Evolutionary conservation across 208 protist genomes (phyloP).

Genomic region (Acanthamoeba royreba): DNA sequence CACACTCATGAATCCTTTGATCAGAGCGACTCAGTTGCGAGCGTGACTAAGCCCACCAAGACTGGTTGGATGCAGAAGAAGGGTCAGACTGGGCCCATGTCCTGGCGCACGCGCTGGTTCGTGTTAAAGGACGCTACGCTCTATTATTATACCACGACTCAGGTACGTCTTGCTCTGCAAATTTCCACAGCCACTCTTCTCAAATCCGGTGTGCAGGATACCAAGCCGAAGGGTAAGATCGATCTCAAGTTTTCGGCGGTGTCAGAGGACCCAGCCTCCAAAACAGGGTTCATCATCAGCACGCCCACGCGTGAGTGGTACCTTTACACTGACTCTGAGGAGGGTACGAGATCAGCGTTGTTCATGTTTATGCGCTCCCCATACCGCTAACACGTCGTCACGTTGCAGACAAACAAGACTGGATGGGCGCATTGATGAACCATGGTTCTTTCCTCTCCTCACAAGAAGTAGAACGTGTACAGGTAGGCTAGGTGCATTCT

Average conservation of each 20-base stretch:
- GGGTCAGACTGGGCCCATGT: background rate
- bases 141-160: constrained; percentile 9
- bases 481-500: no score
- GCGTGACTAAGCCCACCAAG: background rate
- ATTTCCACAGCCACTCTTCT: background rate
- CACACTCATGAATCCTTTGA: background rate
- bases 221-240: background rate
- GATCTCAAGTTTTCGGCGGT: background rate
- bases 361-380: background rate
- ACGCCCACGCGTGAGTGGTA: background rate
- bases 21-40: background rate
- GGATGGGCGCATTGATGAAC: background rate
- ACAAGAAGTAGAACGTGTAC: no score
- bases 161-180: background rate
- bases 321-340: background rate
- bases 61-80: background rate
- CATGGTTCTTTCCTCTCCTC: background rate
- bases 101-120: constrained; percentile 24
- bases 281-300: background rate
- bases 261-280: background rate
- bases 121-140: background rate
- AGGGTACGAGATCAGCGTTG: background rate
- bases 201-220: background rate
- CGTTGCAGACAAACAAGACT: background rate
- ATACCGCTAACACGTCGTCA: background rate